These are phyloP conservation scores for Ustilago crameri DNA, from an alignment of 1,284 basidiomycete species.

Conservation along the genomic window DNA sequence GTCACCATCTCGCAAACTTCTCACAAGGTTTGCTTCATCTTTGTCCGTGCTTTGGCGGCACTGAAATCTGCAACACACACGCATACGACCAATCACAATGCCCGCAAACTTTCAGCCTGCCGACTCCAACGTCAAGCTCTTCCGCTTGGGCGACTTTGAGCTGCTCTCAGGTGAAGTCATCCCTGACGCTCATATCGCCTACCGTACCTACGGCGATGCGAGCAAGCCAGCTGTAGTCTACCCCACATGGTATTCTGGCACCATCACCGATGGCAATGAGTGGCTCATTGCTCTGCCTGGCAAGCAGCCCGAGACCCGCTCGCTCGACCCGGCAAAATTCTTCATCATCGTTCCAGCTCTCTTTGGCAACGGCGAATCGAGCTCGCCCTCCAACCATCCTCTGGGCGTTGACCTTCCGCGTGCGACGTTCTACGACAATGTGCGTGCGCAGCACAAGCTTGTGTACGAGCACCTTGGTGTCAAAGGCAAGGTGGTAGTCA, in stretches of 20 bases:
- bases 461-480: slow-evolving; percentile 37
- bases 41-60: too few species aligned
- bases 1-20: too few species aligned
- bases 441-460: slow-evolving; percentile 45
- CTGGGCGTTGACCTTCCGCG: slow-evolving; percentile 29
- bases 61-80: too few species aligned
- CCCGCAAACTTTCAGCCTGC: slow-evolving; percentile 4
- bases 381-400: slow-evolving; percentile 48
- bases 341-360: slow-evolving; percentile 60
- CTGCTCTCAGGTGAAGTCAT: slow-evolving; percentile 34
- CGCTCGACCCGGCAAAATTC: slow-evolving; percentile 47
- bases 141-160: slow-evolving; percentile 44
- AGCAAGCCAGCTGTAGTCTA: slow-evolving; percentile 51
- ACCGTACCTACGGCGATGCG: slow-evolving; percentile 49
- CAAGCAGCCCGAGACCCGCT: slow-evolving; percentile 11
- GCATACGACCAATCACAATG: too few species aligned
- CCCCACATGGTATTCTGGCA: slow-evolving; percentile 56
- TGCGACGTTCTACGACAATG: slow-evolving; percentile 52
- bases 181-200: slow-evolving; percentile 50
- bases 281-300: slow-evolving; percentile 42
- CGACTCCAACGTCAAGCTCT: slow-evolving; percentile 30
- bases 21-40: too few species aligned
- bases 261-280: slow-evolving; percentile 50
- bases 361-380: slow-evolving; percentile 57
- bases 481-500: slow-evolving; percentile 30